Conservation (phyloP, 2,329 filamentous ascomycete genomes). For the Endoconidiophora laricicola region DNA sequence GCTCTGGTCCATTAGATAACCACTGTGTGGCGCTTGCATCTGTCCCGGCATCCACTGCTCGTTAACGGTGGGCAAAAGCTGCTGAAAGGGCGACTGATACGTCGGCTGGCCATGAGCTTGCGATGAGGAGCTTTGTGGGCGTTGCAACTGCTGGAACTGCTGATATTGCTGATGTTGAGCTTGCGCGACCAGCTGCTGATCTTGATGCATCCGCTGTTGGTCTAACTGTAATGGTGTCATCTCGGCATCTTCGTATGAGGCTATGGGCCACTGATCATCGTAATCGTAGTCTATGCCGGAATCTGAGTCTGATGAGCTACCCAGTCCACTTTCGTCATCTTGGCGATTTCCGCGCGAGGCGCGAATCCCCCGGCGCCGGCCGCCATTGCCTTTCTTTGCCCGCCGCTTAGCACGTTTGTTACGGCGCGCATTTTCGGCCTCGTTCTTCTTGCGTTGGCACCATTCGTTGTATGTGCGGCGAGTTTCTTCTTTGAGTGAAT, state of each 20-base stretch:
- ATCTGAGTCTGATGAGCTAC: not conserved
- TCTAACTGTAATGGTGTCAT: not conserved
- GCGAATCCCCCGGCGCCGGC: not conserved
- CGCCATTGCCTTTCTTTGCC: not conserved
- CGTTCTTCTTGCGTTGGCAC: conserved; percentile 8
- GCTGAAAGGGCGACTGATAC: no score
- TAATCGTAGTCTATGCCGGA: conserved; percentile 1
- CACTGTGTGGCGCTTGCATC: no score
- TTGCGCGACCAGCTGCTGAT: not conserved
- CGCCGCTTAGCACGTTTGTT: conserved; percentile 2
- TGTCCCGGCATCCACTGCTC: no score
- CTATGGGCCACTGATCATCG: conserved; percentile 7
- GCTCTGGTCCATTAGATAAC: no score
- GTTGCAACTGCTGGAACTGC: not conserved
- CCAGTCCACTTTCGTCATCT: not conserved
- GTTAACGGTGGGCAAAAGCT: no score
- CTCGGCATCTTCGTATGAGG: conserved; percentile 4
- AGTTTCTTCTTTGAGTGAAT: conserved; percentile 4
- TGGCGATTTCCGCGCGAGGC: not conserved
- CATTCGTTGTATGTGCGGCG: conserved; percentile 7
- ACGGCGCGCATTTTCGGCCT: conserved; percentile 1
- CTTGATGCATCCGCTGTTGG: not conserved
- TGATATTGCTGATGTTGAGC: not conserved
- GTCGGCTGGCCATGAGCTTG: no score
- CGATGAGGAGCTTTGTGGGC: no score